phyloP scores from a whole-genome alignment of 768 basidiomycete species.

The Cubamyces sp. region DNA sequence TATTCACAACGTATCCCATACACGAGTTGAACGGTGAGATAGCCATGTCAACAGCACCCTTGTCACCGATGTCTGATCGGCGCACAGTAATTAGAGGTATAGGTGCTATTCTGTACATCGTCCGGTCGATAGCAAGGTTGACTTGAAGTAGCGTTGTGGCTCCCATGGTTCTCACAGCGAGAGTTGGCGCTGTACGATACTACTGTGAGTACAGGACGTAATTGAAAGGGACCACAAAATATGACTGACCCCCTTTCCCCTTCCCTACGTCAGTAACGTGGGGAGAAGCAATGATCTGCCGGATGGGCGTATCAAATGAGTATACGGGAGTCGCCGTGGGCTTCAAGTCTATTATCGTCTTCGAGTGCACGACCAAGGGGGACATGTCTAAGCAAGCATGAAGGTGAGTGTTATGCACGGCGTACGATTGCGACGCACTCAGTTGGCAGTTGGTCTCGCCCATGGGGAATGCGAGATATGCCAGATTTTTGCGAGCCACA shows the following conservation, averaged over 20 bases:
- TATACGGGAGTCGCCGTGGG: constrained; percentile 47
- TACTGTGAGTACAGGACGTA: not conserved
- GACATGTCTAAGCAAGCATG: constrained; percentile 52
- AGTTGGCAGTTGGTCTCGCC: constrained; percentile 62
- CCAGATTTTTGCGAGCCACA: constrained; percentile 30
- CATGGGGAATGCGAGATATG: constrained; percentile 61
- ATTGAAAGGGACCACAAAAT: too few species aligned
- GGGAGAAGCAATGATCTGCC: constrained; percentile 49
- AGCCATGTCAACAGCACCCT: constrained; percentile 26
- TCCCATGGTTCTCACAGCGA: constrained; percentile 30
- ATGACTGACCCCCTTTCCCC: constrained; percentile 8
- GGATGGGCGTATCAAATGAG: constrained; percentile 69
- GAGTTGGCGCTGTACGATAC: constrained; percentile 3
- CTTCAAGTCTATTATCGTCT: constrained; percentile 37
- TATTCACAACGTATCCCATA: constrained; percentile 48
- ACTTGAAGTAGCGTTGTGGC: constrained; percentile 15
- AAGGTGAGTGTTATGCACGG: not conserved
- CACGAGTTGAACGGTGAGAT: constrained; percentile 5
- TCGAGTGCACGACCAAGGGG: constrained; percentile 36
- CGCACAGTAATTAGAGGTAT: constrained; percentile 17
- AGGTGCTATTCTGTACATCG: constrained; percentile 1
- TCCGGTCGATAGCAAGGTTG: not conserved
- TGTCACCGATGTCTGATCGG: constrained; percentile 23
- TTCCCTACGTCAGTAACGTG: constrained; percentile 26
- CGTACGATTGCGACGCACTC: constrained; percentile 48